Percentiles rank a stretch among this genome's conserved stretches.
phyloP scores from a whole-genome alignment of 345 rosid species.

The Aegle marmelos region DNA sequence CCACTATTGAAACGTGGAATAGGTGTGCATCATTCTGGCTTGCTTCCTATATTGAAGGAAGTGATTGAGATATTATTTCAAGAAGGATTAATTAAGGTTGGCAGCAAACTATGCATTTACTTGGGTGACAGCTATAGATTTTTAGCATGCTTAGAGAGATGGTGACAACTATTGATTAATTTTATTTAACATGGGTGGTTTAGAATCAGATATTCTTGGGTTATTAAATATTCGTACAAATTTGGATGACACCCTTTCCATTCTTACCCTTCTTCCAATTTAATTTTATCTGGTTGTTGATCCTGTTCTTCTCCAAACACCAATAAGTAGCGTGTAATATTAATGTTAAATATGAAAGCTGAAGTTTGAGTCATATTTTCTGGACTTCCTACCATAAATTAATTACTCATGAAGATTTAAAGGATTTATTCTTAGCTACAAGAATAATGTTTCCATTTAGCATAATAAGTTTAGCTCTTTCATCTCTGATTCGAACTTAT shows the following conservation, averaged over 20 bases:
- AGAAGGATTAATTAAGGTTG: conserved; percentile 96
- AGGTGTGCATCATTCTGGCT: conserved; percentile 98
- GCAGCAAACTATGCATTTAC: conserved; percentile 9
- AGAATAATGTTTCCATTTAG: not conserved
- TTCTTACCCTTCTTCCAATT: not conserved
- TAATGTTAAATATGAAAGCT: not conserved
- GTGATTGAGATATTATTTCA: conserved; percentile 97
- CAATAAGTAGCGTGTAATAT: not conserved
- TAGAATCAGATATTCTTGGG: not conserved
- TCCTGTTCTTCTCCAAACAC: not conserved
- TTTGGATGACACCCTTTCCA: not conserved
- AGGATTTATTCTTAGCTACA: not conserved
- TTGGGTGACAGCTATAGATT: not conserved
- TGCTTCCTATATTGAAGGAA: conserved; percentile 98
- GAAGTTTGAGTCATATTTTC: not conserved
- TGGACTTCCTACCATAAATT: not conserved
- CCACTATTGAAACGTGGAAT: conserved; percentile 98
- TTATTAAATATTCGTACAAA: not conserved
- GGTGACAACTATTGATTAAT: not conserved
- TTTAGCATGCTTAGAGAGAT: not conserved
- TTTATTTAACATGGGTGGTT: not conserved
- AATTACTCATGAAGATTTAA: not conserved
- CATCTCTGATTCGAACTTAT: not conserved
- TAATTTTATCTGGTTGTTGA: not conserved
- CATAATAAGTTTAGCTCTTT: not conserved